Evolutionary conservation across 1,284 basidiomycete genomes (phyloP).

Genomic region (Moesziomyces sp.): DNA sequence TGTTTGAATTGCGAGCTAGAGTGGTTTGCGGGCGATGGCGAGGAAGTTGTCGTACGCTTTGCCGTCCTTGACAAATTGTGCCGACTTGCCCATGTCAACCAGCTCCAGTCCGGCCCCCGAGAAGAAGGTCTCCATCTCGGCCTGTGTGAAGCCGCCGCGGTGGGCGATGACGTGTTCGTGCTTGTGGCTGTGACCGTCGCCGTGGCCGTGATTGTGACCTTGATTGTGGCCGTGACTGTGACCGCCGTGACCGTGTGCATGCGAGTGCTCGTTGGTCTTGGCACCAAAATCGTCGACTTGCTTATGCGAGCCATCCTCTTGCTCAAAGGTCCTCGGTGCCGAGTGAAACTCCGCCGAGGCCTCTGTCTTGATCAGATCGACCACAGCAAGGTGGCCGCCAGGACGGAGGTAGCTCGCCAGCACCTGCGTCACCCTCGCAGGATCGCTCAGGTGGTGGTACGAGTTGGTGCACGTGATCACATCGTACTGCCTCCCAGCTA

Average conservation of each 20-base stretch:
- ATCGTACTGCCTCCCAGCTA: conserved; percentile 24
- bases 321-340: conserved; percentile 11
- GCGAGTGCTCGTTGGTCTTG: conserved; percentile 1
- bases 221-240: conserved; percentile 10
- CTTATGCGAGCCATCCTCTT: conserved; percentile 20
- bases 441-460: conserved; percentile 49
- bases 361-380: conserved; percentile 37
- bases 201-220: conserved; percentile 6
- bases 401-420: conserved; percentile 30
- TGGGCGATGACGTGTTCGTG: conserved; percentile 45
- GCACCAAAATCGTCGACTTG: conserved; percentile 21
- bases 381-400: conserved; percentile 38
- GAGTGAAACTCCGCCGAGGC: conserved; percentile 20
- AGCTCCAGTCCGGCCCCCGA: conserved; percentile 30
- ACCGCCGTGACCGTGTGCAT: conserved; percentile 8
- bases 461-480: conserved; percentile 47
- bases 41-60: conserved; percentile 39
- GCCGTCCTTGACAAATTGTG: conserved; percentile 32
- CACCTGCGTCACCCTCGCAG: conserved; percentile 24
- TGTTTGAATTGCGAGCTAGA: conserved; percentile 2
- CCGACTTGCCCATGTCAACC: conserved; percentile 36
- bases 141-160: conserved; percentile 33
- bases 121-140: conserved; percentile 40
- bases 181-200: conserved; percentile 4
- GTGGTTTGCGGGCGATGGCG: conserved; percentile 33